Evolutionary conservation across 352 stramenopile genomes (phyloP), one percentile per base, ranked within the genome.

Genomic region (Aphanomyces astaci): DNA sequence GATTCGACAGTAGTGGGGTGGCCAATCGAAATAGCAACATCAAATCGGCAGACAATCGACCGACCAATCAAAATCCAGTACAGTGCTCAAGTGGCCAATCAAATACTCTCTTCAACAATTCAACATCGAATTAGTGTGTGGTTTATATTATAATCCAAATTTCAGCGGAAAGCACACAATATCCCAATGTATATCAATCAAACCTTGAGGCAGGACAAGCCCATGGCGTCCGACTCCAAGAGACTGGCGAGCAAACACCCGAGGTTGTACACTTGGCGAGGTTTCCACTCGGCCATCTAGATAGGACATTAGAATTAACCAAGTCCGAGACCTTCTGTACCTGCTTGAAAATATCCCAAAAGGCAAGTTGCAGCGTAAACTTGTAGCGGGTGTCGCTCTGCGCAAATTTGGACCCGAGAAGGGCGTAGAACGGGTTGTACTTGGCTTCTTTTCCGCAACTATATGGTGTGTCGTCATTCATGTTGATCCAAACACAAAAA

Each of bases 311-410:
- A 9, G 28, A 39, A 55, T 32, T 31, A 19, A 25, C 53, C 32
- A 25, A 62, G 13, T 13, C 13, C 45, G 33, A 4, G 30, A n/a
- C n/a, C 19, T 22, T 70, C 27, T 48, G 4, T 36, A 64, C 64
- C 63, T 97, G 87, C 80, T 98, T 99, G 73, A 99, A 98, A 40
- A 84, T 76, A 78, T 99, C 96, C 96, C 95, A 99, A 73, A 97
- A 98, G 46, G 96, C 90, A 22, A 98, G 81, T 72, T 98, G 95
- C 54, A 98, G 88, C 22, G 93, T 97, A 71, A 98, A 98, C 66
- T 97, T 98, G 76, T 92, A 97, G 45, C 95, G 92, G 36, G 73
- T 78, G 70, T 98, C 92, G 74, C 94, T 96, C 73, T 98, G 88
- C 70, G 93, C 98, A 63, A 98, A 80, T 43, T 96, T 90, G 43